Evolutionary conservation across 257 asterid species (phyloP).

Genomic region (Plectranthus barbatus): DNA sequence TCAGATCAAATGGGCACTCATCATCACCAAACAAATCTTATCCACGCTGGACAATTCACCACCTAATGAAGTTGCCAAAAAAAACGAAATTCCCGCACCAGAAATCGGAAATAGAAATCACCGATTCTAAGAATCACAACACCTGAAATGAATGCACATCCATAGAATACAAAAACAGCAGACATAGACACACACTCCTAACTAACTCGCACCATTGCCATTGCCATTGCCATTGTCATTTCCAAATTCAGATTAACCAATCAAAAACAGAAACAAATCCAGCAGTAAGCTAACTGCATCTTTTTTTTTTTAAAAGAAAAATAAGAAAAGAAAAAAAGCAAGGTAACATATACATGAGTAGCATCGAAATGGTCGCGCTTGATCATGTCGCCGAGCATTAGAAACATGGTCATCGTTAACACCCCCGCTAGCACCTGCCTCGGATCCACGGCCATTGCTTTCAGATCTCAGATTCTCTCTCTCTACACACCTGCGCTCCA

Average conservation of each 20-base stretch:
- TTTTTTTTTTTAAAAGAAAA: too few relatives aligned
- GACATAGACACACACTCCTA: background rate
- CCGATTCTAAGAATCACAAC: background rate
- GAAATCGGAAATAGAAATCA: background rate
- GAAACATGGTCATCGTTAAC: conserved; percentile 59
- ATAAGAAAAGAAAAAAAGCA: too few relatives aligned
- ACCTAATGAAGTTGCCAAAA: background rate
- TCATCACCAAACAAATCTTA: conserved; percentile 5
- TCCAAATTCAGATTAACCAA: background rate
- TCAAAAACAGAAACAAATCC: conserved; percentile 5
- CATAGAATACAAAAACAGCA: background rate
- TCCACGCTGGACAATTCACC: conserved; percentile 2
- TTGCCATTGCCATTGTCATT: background rate
- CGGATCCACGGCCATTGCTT: conserved; percentile 57
- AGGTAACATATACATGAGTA: conserved; percentile 25
- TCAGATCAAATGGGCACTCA: conserved; percentile 9
- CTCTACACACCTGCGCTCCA: background rate
- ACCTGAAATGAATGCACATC: background rate
- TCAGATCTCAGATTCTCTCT: conserved; percentile 32
- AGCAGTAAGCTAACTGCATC: background rate
- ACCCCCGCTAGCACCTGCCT: conserved; percentile 64
- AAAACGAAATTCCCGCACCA: background rate
- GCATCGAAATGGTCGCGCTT: conserved; percentile 56
- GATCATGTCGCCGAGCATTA: conserved; percentile 65
- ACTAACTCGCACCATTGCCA: conserved; percentile 6